Conservation (phyloP, 192 early-diverging fungal genomes). For the Backusella westeae region DNA sequence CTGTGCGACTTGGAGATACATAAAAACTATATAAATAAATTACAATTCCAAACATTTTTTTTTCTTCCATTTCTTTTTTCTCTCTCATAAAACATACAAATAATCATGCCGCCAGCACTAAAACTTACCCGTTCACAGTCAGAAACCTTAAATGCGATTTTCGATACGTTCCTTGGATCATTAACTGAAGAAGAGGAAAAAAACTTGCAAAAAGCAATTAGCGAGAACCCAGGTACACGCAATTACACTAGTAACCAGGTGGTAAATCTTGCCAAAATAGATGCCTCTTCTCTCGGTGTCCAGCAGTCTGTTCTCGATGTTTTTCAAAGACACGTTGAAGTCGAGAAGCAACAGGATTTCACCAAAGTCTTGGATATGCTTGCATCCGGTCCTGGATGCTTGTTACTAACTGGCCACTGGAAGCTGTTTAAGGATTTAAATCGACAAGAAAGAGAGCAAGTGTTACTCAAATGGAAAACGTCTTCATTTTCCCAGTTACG, state of each 20-base stretch:
- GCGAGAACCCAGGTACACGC: slow-evolving; percentile 10
- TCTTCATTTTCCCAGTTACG: slow-evolving; percentile 23
- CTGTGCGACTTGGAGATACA: background rate
- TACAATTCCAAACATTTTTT: background rate
- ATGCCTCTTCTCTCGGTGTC: background rate
- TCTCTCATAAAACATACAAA: background rate
- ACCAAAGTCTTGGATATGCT: slow-evolving; percentile 26
- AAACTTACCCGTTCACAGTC: slow-evolving; percentile 23
- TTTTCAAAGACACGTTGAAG: background rate
- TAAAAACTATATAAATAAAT: background rate
- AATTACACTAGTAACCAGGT: slow-evolving; percentile 26
- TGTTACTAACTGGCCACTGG: slow-evolving; percentile 26
- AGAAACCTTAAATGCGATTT: slow-evolving; percentile 40
- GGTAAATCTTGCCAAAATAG: slow-evolving; percentile 21
- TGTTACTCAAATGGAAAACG: slow-evolving; percentile 28
- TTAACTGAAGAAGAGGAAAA: slow-evolving; percentile 38
- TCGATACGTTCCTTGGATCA: slow-evolving; percentile 45
- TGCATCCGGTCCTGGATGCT: slow-evolving; percentile 30
- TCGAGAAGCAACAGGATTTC: slow-evolving; percentile 22
- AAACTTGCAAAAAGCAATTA: slow-evolving; percentile 10
- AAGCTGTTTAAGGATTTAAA: slow-evolving; percentile 32
- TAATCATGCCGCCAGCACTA: background rate
- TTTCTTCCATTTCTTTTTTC: background rate
- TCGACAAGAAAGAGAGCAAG: slow-evolving; percentile 26
- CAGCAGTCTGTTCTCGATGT: background rate